These are phyloP conservation scores for Eremothecium sinecaudum DNA, from an alignment of 1,139 yeast genomes.

Conservation along the genomic window DNA sequence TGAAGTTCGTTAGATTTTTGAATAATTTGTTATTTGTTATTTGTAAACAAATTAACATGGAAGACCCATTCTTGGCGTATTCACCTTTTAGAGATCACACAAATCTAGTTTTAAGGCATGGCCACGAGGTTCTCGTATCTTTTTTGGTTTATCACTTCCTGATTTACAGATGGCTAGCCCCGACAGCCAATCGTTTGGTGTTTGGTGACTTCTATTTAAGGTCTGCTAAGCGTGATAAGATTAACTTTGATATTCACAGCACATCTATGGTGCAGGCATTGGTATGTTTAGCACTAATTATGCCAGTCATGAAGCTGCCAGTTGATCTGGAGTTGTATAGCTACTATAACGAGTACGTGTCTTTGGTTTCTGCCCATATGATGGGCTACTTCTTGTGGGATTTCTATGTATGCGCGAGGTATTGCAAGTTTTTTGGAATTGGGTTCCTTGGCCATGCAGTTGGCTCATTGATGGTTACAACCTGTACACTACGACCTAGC, in stretches of 20 bases:
- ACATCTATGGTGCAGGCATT: constrained; percentile 70
- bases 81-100: constrained; percentile 26
- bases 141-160: constrained; percentile 37
- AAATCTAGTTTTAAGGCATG: constrained; percentile 33
- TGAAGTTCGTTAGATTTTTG: too few species aligned
- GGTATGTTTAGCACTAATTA: constrained; percentile 11
- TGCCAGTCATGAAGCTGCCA: constrained; percentile 23
- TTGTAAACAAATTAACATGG: constrained; percentile 7
- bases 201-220: constrained; percentile 43
- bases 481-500: constrained; percentile 55
- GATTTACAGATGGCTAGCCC: constrained; percentile 36
- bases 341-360: constrained; percentile 63
- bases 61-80: constrained; percentile 25
- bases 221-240: constrained; percentile 36
- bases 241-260: constrained; percentile 77
- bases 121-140: constrained; percentile 44
- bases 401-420: constrained; percentile 49
- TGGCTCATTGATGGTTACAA: constrained; percentile 47
- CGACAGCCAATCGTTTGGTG: constrained; percentile 37
- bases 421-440: constrained; percentile 60
- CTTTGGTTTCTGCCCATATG: constrained; percentile 62
- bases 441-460: constrained; percentile 81
- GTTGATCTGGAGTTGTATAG: constrained; percentile 19
- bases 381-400: constrained; percentile 93
- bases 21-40: too few species aligned